Evolutionary conservation across 768 basidiomycete genomes (phyloP).

Genomic region (Leccinum uliginosum): DNA sequence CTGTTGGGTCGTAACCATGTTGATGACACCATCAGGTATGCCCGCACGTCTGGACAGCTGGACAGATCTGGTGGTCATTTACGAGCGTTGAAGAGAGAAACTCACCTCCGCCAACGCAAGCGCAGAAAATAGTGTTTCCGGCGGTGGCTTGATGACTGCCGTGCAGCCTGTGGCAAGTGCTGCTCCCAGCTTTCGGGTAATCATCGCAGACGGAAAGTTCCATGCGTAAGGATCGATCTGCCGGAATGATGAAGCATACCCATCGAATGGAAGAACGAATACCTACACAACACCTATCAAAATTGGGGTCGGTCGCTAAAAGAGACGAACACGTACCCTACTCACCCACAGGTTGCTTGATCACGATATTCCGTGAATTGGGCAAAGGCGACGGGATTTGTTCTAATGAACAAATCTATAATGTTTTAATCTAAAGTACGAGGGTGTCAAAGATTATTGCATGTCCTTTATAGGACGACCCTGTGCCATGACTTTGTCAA

Average conservation of each 20-base stretch:
- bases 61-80: background rate
- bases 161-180: conserved; percentile 97
- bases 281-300: conserved; percentile 45
- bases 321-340: conserved; percentile 35
- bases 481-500: too few relatives aligned
- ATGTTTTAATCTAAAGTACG: too few relatives aligned
- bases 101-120: conserved; percentile 86
- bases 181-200: conserved; percentile 83
- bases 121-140: conserved; percentile 91
- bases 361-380: conserved; percentile 75
- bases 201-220: conserved; percentile 97
- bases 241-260: conserved; percentile 4
- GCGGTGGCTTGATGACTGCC: conserved; percentile 88
- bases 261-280: background rate
- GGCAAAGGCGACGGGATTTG: conserved; percentile 74
- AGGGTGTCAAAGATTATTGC: too few relatives aligned
- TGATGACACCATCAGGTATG: conserved; percentile 91
- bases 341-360: conserved; percentile 89
- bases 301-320: background rate
- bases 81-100: background rate
- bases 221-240: conserved; percentile 78
- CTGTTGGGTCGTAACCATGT: conserved; percentile 85
- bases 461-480: too few relatives aligned
- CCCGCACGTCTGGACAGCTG: conserved; percentile 87
- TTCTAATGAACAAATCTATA: conserved; percentile 51